Percentiles rank a stretch among this genome's conserved stretches.
phyloP scores from a whole-genome alignment of 2,329 filamentous ascomycete species.

The Allantophomopsis cytisporea region DNA sequence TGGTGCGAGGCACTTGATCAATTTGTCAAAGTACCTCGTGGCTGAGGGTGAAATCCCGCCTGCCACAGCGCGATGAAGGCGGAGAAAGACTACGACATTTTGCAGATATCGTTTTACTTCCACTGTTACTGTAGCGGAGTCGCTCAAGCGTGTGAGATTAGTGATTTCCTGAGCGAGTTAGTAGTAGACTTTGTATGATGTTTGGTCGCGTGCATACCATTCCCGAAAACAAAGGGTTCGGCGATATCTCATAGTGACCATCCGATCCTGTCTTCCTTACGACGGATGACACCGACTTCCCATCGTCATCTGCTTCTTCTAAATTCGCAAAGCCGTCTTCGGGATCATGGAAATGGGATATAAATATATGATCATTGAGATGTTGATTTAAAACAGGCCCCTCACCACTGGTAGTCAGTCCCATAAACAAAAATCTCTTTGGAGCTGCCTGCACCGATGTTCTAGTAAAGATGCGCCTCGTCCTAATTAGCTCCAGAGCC shows the following conservation, averaged over 20 bases:
- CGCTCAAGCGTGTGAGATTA: slow-evolving; percentile 30
- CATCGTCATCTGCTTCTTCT: slow-evolving; percentile 38
- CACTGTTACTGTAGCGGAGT: slow-evolving; percentile 50
- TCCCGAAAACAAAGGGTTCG: slow-evolving; percentile 13
- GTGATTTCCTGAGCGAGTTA: slow-evolving; percentile 15
- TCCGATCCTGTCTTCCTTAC: slow-evolving; percentile 13
- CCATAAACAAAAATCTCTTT: slow-evolving; percentile 67
- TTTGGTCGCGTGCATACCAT: slow-evolving; percentile 5
- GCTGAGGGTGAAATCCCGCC: slow-evolving; percentile 66
- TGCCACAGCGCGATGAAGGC: slow-evolving; percentile 73
- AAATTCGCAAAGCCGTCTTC: slow-evolving; percentile 62
- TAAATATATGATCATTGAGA: slow-evolving; percentile 72
- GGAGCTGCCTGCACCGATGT: slow-evolving; percentile 63
- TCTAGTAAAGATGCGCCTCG: slow-evolving; percentile 63
- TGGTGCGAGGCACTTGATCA: slow-evolving; percentile 61
- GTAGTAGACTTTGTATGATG: background rate
- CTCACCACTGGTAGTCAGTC: slow-evolving; percentile 45
- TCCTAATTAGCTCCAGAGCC: slow-evolving; percentile 63
- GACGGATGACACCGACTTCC: slow-evolving; percentile 16
- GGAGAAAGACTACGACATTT: slow-evolving; percentile 77
- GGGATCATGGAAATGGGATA: slow-evolving; percentile 72
- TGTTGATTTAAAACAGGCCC: slow-evolving; percentile 37
- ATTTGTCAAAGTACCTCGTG: slow-evolving; percentile 60
- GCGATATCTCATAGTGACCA: slow-evolving; percentile 3
- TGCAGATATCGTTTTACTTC: slow-evolving; percentile 76